phyloP scores from a whole-genome alignment of 2,329 filamentous ascomycete species.

The Thelonectria blattea region DNA sequence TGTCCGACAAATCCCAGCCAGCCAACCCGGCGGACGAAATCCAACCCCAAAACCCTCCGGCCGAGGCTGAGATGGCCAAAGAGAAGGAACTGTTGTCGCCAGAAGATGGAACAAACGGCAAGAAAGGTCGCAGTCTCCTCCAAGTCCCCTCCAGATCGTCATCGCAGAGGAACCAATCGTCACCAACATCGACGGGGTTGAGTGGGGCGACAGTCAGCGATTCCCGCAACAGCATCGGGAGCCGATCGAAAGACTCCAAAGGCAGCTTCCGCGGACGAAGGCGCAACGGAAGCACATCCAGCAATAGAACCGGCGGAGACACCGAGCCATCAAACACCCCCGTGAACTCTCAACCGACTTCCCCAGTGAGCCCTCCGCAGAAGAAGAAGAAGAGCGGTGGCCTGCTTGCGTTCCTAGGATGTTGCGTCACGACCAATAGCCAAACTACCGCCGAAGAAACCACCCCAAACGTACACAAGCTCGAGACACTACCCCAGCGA shows the following conservation, averaged over 20 bases:
- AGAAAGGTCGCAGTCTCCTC: constrained; percentile 60
- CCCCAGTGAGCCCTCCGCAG: constrained; percentile 54
- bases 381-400: constrained; percentile 63
- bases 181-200: constrained; percentile 63
- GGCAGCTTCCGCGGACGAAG: constrained; percentile 67
- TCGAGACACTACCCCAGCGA: constrained; percentile 61
- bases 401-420: constrained; percentile 67
- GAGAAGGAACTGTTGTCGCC: constrained; percentile 50
- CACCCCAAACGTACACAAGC: constrained; percentile 63
- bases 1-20: constrained; percentile 42
- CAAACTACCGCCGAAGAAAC: constrained; percentile 59
- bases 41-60: constrained; percentile 44
- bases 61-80: constrained; percentile 49
- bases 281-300: constrained; percentile 72
- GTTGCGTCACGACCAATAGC: constrained; percentile 69
- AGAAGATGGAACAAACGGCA: constrained; percentile 51
- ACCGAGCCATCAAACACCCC: constrained; percentile 58
- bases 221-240: constrained; percentile 66
- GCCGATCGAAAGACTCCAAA: constrained; percentile 69
- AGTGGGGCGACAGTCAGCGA: constrained; percentile 66
- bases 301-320: constrained; percentile 64
- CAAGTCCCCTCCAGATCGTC: constrained; percentile 68
- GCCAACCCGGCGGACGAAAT: constrained; percentile 39
- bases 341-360: constrained; percentile 58
- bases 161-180: constrained; percentile 64